phyloP scores from a whole-genome alignment of 2,329 filamentous ascomycete genomes.

The Conoideocrella luteorostrata region DNA sequence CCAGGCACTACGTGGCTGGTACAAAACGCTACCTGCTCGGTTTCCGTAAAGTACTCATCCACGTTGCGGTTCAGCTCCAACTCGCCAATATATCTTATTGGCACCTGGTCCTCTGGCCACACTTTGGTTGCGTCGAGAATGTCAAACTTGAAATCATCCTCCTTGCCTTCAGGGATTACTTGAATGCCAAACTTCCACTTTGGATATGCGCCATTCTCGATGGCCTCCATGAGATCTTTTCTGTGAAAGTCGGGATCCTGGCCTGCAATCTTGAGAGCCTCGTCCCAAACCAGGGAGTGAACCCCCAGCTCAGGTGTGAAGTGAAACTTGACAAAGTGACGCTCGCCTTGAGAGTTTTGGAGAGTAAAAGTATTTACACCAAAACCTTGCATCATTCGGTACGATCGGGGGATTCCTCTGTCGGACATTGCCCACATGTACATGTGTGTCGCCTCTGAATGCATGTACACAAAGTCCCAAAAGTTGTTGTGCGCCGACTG shows the following conservation, averaged over 20 bases:
- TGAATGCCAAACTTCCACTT: conserved; percentile 84
- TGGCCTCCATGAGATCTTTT: conserved; percentile 69
- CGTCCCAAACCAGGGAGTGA: conserved; percentile 72
- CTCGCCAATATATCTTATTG: conserved; percentile 71
- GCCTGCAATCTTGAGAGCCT: conserved; percentile 66
- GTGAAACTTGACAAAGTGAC: conserved; percentile 72
- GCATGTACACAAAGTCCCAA: conserved; percentile 62
- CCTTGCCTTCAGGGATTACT: conserved; percentile 61
- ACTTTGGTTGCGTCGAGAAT: conserved; percentile 80
- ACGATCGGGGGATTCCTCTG: conserved; percentile 65
- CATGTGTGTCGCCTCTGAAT: conserved; percentile 71
- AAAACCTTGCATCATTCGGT: conserved; percentile 81
- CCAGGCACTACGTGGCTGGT: conserved; percentile 74
- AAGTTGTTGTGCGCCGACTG: conserved; percentile 69
- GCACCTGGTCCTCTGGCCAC: conserved; percentile 74
- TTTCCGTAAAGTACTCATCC: conserved; percentile 77
- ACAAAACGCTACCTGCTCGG: conserved; percentile 78
- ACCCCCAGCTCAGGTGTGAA: conserved; percentile 70
- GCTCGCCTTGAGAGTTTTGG: conserved; percentile 59
- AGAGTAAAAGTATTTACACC: conserved; percentile 75
- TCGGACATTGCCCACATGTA: conserved; percentile 76
- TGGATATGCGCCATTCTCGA: conserved; percentile 63
- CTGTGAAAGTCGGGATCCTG: conserved; percentile 78
- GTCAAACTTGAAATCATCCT: conserved; percentile 78
- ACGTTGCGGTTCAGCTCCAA: conserved; percentile 73